phyloP scores from a whole-genome alignment of 768 basidiomycete genomes.

The Boletellus sp. region DNA sequence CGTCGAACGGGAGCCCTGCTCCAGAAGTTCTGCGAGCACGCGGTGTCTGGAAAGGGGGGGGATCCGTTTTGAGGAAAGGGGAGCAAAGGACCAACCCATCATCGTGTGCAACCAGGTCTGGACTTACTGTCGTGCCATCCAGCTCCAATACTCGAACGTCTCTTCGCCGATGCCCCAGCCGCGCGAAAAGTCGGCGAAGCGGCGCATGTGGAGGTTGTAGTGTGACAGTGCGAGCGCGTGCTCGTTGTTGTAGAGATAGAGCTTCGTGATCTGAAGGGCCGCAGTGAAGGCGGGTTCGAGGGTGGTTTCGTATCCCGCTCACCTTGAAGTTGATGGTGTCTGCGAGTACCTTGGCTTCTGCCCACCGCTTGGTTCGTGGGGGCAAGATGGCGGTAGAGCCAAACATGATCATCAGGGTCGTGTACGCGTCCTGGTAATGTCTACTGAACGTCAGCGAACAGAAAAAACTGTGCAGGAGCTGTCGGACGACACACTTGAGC shows the following conservation, averaged over 20 bases:
- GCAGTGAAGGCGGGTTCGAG: neutral
- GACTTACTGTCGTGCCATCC: conserved; percentile 87
- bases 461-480: conserved; percentile 6
- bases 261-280: conserved; percentile 67
- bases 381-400: conserved; percentile 81
- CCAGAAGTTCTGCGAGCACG: conserved; percentile 85
- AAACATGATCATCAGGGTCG: conserved; percentile 81
- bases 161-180: conserved; percentile 97
- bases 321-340: conserved; percentile 93
- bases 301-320: conserved; percentile 5
- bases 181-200: conserved; percentile 81
- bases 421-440: conserved; percentile 94
- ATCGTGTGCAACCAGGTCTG: too few relatives aligned
- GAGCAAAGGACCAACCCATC: neutral
- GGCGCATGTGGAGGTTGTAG: conserved; percentile 80
- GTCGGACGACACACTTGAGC: conserved; percentile 65
- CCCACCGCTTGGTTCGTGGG: conserved; percentile 95
- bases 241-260: conserved; percentile 90
- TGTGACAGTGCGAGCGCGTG: conserved; percentile 75
- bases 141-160: conserved; percentile 97
- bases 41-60: conserved; percentile 57
- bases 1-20: conserved; percentile 67
- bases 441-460: conserved; percentile 39
- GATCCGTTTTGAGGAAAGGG: too few relatives aligned
- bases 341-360: conserved; percentile 94